phyloP scores from a whole-genome alignment of 2,329 filamentous ascomycete species.

The Pezicula neosporulosa region DNA sequence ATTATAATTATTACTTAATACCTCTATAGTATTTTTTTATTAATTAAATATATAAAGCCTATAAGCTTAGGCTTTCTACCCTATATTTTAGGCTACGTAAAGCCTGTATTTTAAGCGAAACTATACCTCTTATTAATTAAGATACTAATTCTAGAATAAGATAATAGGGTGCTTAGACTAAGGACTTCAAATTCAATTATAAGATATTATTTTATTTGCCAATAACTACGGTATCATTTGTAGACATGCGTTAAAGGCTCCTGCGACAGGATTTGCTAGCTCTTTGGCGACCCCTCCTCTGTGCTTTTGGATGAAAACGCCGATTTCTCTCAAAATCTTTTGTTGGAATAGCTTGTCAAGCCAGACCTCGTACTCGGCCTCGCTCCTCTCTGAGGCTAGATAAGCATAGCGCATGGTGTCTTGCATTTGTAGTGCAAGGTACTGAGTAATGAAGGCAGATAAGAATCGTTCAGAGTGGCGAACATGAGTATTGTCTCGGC shows the following conservation, averaged over 20 bases:
- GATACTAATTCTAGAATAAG: too few species aligned
- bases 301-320: neutral
- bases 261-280: neutral
- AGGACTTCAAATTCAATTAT: too few species aligned
- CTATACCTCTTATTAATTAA: too few species aligned
- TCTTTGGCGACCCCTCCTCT: neutral
- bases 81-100: too few species aligned
- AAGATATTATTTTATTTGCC: too few species aligned
- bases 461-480: neutral
- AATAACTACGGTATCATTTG: too few species aligned
- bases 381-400: neutral
- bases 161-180: too few species aligned
- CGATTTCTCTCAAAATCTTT: neutral
- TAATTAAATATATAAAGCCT: too few species aligned
- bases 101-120: too few species aligned
- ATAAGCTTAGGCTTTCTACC: too few species aligned
- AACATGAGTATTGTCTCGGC: neutral
- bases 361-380: neutral
- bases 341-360: neutral
- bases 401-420: neutral
- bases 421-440: neutral
- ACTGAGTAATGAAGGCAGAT: neutral
- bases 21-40: too few species aligned
- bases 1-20: too few species aligned
- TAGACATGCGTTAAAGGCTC: neutral